These are phyloP conservation scores for Tetrahymena borealis DNA, from an alignment of 73 alveolate species.

Conservation along the genomic window DNA sequence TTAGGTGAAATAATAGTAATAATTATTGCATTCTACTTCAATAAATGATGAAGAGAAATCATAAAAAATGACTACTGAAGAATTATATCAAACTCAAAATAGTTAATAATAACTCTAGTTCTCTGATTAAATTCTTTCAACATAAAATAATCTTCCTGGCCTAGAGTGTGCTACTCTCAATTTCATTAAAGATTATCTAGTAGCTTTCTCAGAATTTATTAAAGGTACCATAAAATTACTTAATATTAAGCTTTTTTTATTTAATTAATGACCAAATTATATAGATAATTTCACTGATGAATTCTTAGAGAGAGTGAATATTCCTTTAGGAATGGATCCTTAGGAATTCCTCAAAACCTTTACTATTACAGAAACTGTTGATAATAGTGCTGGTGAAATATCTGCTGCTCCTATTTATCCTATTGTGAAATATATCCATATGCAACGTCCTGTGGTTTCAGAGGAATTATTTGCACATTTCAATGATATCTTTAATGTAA, in stretches of 20 bases:
- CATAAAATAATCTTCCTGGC: background rate
- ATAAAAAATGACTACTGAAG: background rate
- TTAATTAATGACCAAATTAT: background rate
- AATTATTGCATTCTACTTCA: background rate
- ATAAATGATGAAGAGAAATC: background rate
- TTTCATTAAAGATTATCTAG: slow-evolving; percentile 24
- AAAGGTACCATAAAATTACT: background rate
- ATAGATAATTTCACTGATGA: slow-evolving; percentile 2
- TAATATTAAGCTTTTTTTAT: background rate
- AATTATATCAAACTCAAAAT: background rate
- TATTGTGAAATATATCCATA: slow-evolving; percentile 14
- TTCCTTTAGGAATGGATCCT: slow-evolving; percentile 34
- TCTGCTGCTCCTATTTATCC: slow-evolving; percentile 36
- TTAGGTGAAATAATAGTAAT: background rate
- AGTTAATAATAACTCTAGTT: background rate
- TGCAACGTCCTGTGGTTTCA: slow-evolving; percentile 23
- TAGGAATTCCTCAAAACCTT: slow-evolving; percentile 20
- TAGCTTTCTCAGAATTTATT: slow-evolving; percentile 22
- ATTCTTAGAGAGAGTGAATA: slow-evolving; percentile 13
- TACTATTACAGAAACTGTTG: slow-evolving; percentile 24
- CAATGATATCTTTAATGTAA: slow-evolving; percentile 20
- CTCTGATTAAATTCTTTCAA: background rate
- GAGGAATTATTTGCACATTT: slow-evolving; percentile 27
- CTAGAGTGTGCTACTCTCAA: slow-evolving; percentile 16
- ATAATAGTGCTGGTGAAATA: slow-evolving; percentile 18